Evolutionary conservation across 306 rosid genomes (phyloP), one percentile per base, ranked within the genome.

Genomic region (Mimosa pudica): DNA sequence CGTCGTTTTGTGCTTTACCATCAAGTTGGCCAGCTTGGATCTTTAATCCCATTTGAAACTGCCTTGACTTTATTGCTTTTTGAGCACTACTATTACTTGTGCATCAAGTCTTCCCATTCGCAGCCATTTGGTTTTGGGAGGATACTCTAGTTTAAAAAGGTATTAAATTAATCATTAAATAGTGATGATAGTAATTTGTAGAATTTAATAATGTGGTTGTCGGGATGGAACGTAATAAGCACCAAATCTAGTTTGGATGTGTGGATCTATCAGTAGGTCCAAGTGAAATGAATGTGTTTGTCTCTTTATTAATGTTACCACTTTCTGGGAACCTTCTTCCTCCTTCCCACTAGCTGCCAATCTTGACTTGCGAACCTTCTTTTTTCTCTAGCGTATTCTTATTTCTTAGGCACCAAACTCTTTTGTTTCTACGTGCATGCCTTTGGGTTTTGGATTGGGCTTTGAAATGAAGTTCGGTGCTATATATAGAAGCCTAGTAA

Each of bases 281-380:
- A 88, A 49, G 86, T 91, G 84, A 89, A 89, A 84, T 86, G 92
- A 87, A 88, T 84, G 57, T 77, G 58, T 32, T 38, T 38, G 65
- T 63, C 20, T 32, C 30, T 64, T 4, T 68, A 35, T 18, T 2
- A 62, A 65, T 44, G 17, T 54, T 51, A 58, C 38, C 61, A 70
- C 71, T 51, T 88, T 84, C 93, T 70, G 2, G 55, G 93, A 87
- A 86, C 79, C 32, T 86, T 84, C 93, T 75, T 32, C 48, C 7
- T 64, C 14, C 6, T 44, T 7, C 63, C 44, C 36, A n/a, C 70
- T 5, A 60, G 85, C 88, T 70, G 88, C 84, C 89, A 75, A 67
- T 38, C 46, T 87, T 87, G 90, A 87, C 85, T 68, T 55, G 17
- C 6, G 0, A 17, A 36, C 10, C 24, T 1, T 12, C 24, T 2